phyloP scores from a whole-genome alignment of 2,329 filamentous ascomycete genomes.

The Periconia digitata region DNA sequence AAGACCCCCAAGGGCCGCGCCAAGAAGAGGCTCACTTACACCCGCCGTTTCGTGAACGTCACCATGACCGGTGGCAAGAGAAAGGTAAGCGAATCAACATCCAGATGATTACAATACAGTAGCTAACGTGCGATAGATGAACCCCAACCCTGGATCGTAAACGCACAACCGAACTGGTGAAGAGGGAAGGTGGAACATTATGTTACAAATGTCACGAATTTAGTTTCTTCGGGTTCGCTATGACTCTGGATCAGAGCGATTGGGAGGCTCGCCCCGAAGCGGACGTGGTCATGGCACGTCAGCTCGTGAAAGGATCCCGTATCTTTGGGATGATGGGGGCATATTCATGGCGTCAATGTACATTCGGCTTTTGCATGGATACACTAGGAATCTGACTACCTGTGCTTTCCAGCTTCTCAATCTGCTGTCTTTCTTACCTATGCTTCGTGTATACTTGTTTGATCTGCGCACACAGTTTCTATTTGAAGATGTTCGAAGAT shows the following conservation, averaged over 20 bases:
- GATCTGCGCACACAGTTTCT: neutral
- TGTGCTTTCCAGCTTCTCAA: constrained; percentile 18
- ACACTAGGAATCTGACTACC: constrained; percentile 32
- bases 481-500: too few species aligned
- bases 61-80: constrained; percentile 97
- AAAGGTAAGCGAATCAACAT: constrained; percentile 65
- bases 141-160: constrained; percentile 79
- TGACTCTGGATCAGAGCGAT: constrained; percentile 44
- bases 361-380: constrained; percentile 39
- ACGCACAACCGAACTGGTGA: constrained; percentile 21
- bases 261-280: constrained; percentile 30
- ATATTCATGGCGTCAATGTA: constrained; percentile 46
- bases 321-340: constrained; percentile 43
- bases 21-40: constrained; percentile 96
- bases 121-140: constrained; percentile 62
- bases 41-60: constrained; percentile 97
- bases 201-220: constrained; percentile 41
- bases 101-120: neutral
- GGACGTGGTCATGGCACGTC: constrained; percentile 33
- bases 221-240: constrained; percentile 39
- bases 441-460: neutral
- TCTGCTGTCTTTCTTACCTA: neutral
- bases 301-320: constrained; percentile 31
- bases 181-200: constrained; percentile 33
- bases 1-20: constrained; percentile 97